Percentiles rank a stretch among this genome's conserved stretches.
phyloP scores from a whole-genome alignment of 2,329 filamentous ascomycete genomes.

The Fusarium tanahbumbuense region DNA sequence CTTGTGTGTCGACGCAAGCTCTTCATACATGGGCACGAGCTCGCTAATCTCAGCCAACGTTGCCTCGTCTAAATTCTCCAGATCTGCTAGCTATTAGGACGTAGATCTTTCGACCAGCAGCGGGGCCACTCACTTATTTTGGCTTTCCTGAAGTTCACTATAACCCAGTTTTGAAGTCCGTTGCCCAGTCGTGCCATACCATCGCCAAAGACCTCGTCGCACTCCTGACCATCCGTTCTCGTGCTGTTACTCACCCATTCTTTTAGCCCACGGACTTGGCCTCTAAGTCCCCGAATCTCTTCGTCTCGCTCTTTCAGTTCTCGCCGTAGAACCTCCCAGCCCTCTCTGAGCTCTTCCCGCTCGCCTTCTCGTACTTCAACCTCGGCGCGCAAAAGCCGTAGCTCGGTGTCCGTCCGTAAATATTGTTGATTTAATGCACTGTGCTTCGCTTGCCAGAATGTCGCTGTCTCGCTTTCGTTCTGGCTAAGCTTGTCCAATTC shows the following conservation, averaged over 20 bases:
- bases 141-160: slow-evolving; percentile 73
- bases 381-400: slow-evolving; percentile 63
- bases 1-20: slow-evolving; percentile 65
- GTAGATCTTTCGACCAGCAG: neutral
- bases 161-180: slow-evolving; percentile 79
- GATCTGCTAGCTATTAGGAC: slow-evolving; percentile 51
- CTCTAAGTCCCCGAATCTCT: slow-evolving; percentile 65
- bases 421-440: slow-evolving; percentile 64
- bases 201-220: slow-evolving; percentile 75
- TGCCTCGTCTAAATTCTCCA: slow-evolving; percentile 55
- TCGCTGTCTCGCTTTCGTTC: slow-evolving; percentile 66
- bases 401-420: slow-evolving; percentile 63
- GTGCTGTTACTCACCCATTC: slow-evolving; percentile 77
- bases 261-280: slow-evolving; percentile 75
- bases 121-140: slow-evolving; percentile 61
- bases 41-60: slow-evolving; percentile 57
- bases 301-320: slow-evolving; percentile 64
- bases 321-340: slow-evolving; percentile 60
- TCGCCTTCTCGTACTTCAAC: slow-evolving; percentile 61
- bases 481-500: slow-evolving; percentile 65
- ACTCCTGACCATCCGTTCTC: slow-evolving; percentile 68
- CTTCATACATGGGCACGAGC: slow-evolving; percentile 69
- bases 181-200: slow-evolving; percentile 72
- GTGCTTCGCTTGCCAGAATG: slow-evolving; percentile 69
- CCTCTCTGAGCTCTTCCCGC: slow-evolving; percentile 61